Base-by-base conservation (phyloP, 2,329 filamentous ascomycete genomes). In the Orbilia ellipsospora region DNA sequence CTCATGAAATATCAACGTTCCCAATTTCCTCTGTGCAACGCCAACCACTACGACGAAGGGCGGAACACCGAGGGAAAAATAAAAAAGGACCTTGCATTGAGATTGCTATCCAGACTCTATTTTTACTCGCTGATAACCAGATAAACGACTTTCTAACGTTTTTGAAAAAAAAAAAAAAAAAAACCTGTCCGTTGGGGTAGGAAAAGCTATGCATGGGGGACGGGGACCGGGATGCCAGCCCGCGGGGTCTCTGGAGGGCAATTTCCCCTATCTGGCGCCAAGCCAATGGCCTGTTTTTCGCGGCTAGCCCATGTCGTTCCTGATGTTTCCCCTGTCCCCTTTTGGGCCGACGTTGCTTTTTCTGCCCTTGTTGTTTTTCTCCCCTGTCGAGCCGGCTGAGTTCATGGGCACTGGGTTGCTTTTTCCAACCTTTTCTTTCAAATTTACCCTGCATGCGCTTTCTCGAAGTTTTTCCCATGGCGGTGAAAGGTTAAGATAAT, bases 381-480 rank as follows among this genome's bases (percentile, higher is more conserved):
- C 31, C 68, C 56, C 59, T 72, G 67, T 59, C 45, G 31, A 28
- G 51, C 70, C 62, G 69, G 69, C 69, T 74, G 70, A 68, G 62
- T 61, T 65, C 62, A 66, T 56, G 56, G 50, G 18, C 63, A 54
- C 51, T 63, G 56, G 51, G 59, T 74, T 74, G 70, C 70, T 74
- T 74, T 74, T 74, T 73, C 62, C 56, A 48, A 59, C 15, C 28
- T 31, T 73, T 67, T 74, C 70, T 63, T 74, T 68, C 70, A 74
- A 65, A 73, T 73, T 73, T 73, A 73, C 70, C 59, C 63, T 74
- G 70, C 70, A 74, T 74, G 26, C 70, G 60, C 64, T 67, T 67
- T 73, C 68, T 65, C 68, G 68, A 64, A 64, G 61, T 57, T 73
- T 73, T 73, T 67, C 57, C 36, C 31, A 36, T 10, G 31, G 31